Evolutionary conservation across 768 basidiomycete species (phyloP), one percentile per base, ranked within the genome.

Genomic region (Leccinum obscurum): DNA sequence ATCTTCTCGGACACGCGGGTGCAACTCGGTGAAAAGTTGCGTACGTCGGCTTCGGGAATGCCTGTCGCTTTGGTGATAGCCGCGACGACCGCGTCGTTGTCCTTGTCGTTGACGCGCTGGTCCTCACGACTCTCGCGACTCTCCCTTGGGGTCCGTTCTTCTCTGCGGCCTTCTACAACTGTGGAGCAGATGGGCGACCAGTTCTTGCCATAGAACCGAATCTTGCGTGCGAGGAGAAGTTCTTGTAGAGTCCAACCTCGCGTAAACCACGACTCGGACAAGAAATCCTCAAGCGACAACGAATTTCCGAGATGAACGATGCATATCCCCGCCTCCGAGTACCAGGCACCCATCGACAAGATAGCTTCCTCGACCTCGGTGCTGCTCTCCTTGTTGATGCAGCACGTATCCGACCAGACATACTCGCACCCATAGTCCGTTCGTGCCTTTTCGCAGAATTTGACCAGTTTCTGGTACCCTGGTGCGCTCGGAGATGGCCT

Each of bases 371-470:
- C 71, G 28, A 75, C 58, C 10, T 74, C 74, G 1, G 69, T 17
- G 37, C 65, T 60, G 15, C 48, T 69, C 52, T 71, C 70, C 58
- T 64, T 70, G 59, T 71, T 69, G 52, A 71, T 70, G 52, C 69
- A 70, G 53, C 69, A 70, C 7, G 63, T 70, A 34, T 70, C 69
- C 55, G 69, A 44, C 70, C 69, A 75, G 54, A 62, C 72, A 44
- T 71, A 65, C 61, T 70, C 60, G 49, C 69, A 64, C 13, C 65
- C 64, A 13, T 68, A 71, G 22, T 71, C 69, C 14, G 30, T 14
- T 22, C 65, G 20, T 26, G 71, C 71, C 39, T 66, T 72, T 14
- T 72, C 66, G 26, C 70, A 71, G 35, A 71, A 72, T 46, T 61
- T 66, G 57, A 57, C 32, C 14, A 72, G 67, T 52, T 72, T 71